Evolutionary conservation across 23 red algal species (phyloP).

Genomic region (Gracilaria vermiculophylla): DNA sequence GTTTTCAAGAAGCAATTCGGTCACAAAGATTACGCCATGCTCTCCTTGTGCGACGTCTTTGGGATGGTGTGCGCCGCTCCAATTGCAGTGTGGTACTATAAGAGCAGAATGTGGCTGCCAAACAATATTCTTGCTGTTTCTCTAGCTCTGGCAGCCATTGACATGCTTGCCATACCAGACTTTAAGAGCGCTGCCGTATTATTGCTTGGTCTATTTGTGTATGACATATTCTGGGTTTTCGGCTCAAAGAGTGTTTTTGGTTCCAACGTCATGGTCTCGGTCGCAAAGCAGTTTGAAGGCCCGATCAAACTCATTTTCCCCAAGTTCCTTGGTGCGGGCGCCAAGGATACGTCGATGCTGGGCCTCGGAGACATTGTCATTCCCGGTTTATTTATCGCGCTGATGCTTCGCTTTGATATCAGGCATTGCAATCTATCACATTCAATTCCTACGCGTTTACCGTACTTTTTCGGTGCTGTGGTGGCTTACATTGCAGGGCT

Average conservation of each 20-base stretch:
- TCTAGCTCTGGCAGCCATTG: constrained; percentile 77
- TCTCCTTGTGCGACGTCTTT: constrained; percentile 52
- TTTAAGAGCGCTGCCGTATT: constrained; percentile 79
- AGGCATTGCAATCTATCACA: constrained; percentile 21
- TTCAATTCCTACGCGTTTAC: background rate
- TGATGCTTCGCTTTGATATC: constrained; percentile 86
- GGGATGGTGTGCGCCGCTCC: constrained; percentile 38
- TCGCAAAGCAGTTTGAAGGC: constrained; percentile 86
- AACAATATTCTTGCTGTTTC: constrained; percentile 86
- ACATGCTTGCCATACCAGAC: constrained; percentile 80
- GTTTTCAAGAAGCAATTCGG: constrained; percentile 15
- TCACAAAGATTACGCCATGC: constrained; percentile 29
- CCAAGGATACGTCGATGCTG: constrained; percentile 81
- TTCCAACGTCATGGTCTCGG: constrained; percentile 96
- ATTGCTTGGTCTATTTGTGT: constrained; percentile 81
- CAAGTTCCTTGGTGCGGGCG: constrained; percentile 15
- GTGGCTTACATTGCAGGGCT: constrained; percentile 63
- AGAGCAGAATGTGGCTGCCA: constrained; percentile 39
- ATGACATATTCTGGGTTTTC: constrained; percentile 99
- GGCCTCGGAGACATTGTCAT: constrained; percentile 96
- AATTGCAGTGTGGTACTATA: constrained; percentile 57
- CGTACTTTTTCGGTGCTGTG: constrained; percentile 74
- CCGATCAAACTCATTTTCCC: constrained; percentile 95
- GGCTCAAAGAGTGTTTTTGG: constrained; percentile 83
- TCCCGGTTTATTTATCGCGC: constrained; percentile 90